Evolutionary conservation across 2,329 filamentous ascomycete genomes (phyloP), one percentile per base, ranked within the genome.

Genomic region (Ophiostoma piceae): DNA sequence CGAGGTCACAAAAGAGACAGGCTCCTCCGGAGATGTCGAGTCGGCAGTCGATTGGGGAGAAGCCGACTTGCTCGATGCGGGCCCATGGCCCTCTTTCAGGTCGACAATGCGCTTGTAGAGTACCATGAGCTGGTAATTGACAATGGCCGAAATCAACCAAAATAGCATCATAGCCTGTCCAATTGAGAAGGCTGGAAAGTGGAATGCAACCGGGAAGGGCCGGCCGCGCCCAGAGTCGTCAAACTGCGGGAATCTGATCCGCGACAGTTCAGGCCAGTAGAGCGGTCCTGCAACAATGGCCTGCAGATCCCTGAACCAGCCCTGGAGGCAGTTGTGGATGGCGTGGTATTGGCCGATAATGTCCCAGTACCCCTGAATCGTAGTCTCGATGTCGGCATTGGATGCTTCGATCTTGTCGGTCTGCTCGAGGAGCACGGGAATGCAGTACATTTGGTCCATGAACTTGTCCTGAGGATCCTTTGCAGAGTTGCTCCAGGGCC

Each of bases 381-480:
- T 22, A 5, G 35, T 32, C 29, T 66, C 54, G 19, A 22, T n/a
- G 51, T 60, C 57, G 39, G 39, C n/a, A 2, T 19, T 35, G 11
- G 67, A 16, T 12, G 39, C 69, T 4, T 11, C 62, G 14, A 72
- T 68, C 22, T 6, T 16, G 51, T 72, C 71, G 0, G 54, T 70
- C 54, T 70, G 69, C 60, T 72, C 66, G 22, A 73, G 41, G 9
- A 74, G 69, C 6, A 70, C 69, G 2, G 70, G 71, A 2, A 74
- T 67, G 68, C 47, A 29, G 26, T 74, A 73, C 67, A 75, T 71
- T 19, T 72, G 68, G 68, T 76, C 75, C 54, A 75, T 51, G 11
- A 76, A 72, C 37, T 60, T 64, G 70, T 76, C 75, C 54, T 75
- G 72, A 2, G 72, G 72, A 35, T 69, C 68, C 66, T 75, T 75